Percentiles rank a stretch among this genome's conserved stretches.
Evolutionary conservation across 768 basidiomycete genomes (phyloP).

Genomic region (Floccularia luteovirens): DNA sequence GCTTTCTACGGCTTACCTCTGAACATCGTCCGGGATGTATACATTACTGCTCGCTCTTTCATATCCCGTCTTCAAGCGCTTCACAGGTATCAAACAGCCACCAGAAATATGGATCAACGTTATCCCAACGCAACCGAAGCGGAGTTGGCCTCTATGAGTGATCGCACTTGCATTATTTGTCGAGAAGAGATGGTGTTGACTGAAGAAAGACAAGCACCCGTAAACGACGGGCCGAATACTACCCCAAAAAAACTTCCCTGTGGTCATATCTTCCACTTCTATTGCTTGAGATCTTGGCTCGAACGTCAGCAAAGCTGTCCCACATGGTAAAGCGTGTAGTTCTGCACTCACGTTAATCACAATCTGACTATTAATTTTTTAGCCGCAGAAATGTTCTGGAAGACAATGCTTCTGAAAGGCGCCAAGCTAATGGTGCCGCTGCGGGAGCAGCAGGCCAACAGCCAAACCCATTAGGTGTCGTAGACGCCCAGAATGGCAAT

Average conservation of each 20-base stretch:
- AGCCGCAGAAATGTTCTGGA: conserved; percentile 75
- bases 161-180: conserved; percentile 96
- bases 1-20: conserved; percentile 92
- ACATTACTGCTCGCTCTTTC: conserved; percentile 92
- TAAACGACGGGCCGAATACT: conserved; percentile 75
- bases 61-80: conserved; percentile 81
- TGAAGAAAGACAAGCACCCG: conserved; percentile 19
- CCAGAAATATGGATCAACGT: conserved; percentile 91
- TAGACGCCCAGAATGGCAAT: conserved; percentile 24
- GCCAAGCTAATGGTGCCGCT: conserved; percentile 18
- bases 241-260: conserved; percentile 96
- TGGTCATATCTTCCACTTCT: conserved; percentile 97
- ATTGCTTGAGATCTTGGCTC: conserved; percentile 95
- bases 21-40: conserved; percentile 96
- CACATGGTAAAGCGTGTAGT: conserved; percentile 66
- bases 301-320: conserved; percentile 99
- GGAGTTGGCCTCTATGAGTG: conserved; percentile 75
- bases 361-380: conserved; percentile 9
- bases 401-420: conserved; percentile 24
- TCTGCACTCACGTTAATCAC: background rate
- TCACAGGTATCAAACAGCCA: conserved; percentile 88
- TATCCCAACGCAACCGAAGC: conserved; percentile 90
- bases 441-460: conserved; percentile 16
- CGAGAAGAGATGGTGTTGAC: conserved; percentile 84
- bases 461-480: conserved; percentile 18